Base-by-base conservation (phyloP, 345 rosid species). In the Clausena lansium region DNA sequence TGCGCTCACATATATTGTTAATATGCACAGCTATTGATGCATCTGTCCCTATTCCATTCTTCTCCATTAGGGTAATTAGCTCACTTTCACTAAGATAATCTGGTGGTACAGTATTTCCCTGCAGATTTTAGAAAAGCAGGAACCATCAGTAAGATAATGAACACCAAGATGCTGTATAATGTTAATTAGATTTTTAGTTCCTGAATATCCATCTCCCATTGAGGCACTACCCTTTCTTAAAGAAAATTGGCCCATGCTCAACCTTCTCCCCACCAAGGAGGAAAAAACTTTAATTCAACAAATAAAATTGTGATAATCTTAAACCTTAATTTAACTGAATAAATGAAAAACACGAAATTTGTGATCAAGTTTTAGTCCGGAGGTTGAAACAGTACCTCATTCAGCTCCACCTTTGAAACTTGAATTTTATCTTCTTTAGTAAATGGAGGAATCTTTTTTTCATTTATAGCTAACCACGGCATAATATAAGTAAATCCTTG, bases 1-100 rank as follows among this genome's bases (percentile, higher is more conserved):
- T 93, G 71, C 99, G 93, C 75, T 95, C 99, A 68, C 98, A 92
- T 70, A 95, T 95, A 89, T 95, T 95, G 89, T 93, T 95, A 68
- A 95, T 93, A 81, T 95, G 99, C 52, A 89, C 90, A 41, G 99
- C 79, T 76, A 95, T 95, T 78, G 98, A 95, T 75, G 98, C 98
- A 91, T 95, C 98, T 52, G 98, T 95, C 77, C 98, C 98, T 61
- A 95, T 93, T 60, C 98, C 98, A 76, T 95, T 82, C 88, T 89
- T 95, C 90, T 95, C 98, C 98, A 95, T 95, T 33, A 95, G 80
- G 67, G 98, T 88, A 87, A 95, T 95, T 77, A 95, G 87, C 89
- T 93, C 98, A 86, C 98, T 95, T 86, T 95, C 98, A 71, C 88
- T 95, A 66, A 95, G 98, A 82, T 84, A 91, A 84, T 92, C 95